Evolutionary conservation across 306 rosid species (phyloP).

Genomic region (Astragalus membranaceus): DNA sequence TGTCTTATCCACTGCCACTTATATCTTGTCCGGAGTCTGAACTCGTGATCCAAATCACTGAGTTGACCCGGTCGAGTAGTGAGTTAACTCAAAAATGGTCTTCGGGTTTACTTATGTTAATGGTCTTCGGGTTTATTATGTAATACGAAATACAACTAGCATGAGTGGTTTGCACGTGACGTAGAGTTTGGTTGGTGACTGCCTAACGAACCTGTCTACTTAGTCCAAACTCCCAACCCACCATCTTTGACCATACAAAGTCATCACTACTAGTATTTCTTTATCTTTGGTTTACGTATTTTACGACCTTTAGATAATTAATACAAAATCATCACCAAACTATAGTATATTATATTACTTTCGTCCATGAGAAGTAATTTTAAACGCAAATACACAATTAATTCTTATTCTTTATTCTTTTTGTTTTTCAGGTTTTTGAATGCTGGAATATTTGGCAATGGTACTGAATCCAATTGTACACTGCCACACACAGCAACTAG

Average conservation of each 20-base stretch:
- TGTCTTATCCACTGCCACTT: background rate
- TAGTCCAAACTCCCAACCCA: background rate
- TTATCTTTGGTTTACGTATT: background rate
- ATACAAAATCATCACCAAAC: background rate
- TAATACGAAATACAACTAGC: background rate
- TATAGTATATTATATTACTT: background rate
- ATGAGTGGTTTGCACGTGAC: slow-evolving; percentile 15
- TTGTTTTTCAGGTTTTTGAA: slow-evolving; percentile 60
- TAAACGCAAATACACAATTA: background rate
- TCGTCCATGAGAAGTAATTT: background rate
- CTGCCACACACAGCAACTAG: slow-evolving; percentile 72
- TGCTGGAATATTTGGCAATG: slow-evolving; percentile 79
- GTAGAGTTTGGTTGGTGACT: background rate
- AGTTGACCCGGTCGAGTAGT: background rate
- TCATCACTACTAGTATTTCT: background rate
- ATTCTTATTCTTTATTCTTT: background rate
- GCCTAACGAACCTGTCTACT: background rate
- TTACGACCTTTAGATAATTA: background rate
- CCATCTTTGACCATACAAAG: background rate
- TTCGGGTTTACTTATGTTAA: too few species aligned
- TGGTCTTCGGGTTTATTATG: too few species aligned
- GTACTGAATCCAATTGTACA: slow-evolving; percentile 58
- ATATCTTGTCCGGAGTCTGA: background rate
- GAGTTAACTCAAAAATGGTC: background rate
- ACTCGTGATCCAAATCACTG: background rate